Percentiles rank a stretch among this genome's conserved stretches.
Evolutionary conservation across 2,329 filamentous ascomycete genomes (phyloP).

Genomic region (Colletotrichum sp.): DNA sequence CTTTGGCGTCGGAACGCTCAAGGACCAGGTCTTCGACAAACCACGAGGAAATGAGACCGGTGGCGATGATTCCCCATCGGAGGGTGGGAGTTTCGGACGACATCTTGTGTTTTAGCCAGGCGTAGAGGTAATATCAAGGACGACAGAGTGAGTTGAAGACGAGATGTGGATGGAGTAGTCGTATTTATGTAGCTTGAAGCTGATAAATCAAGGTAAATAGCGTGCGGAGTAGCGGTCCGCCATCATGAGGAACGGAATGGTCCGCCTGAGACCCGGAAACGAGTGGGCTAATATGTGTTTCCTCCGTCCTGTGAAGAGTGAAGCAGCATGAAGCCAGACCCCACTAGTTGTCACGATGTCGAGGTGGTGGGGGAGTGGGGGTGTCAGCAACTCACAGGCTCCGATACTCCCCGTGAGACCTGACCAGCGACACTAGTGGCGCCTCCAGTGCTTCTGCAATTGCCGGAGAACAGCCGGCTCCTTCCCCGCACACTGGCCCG

Average conservation of each 20-base stretch:
- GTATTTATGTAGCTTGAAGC: neutral
- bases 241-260: neutral
- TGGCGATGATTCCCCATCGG: conserved; percentile 38
- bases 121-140: neutral
- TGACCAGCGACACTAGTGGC: neutral
- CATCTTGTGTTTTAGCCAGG: neutral
- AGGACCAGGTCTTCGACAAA: conserved; percentile 47
- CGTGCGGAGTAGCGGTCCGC: neutral
- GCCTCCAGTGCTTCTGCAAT: neutral
- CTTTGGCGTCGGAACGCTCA: conserved; percentile 36
- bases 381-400: neutral
- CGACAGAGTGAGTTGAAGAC: neutral
- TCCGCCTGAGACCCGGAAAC: neutral
- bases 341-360: neutral
- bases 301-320: neutral
- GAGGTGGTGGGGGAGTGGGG: neutral
- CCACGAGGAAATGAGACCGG: conserved; percentile 24
- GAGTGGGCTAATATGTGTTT: neutral
- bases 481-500: neutral
- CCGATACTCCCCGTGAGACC: neutral
- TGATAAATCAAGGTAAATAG: neutral
- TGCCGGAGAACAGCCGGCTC: neutral
- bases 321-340: neutral
- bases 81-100: conserved; percentile 23
- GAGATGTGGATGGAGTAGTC: neutral